Evolutionary conservation across 176 grass and related monocot species (phyloP), one percentile per base, ranked within the genome.

Genomic region (Zea luxurians): DNA sequence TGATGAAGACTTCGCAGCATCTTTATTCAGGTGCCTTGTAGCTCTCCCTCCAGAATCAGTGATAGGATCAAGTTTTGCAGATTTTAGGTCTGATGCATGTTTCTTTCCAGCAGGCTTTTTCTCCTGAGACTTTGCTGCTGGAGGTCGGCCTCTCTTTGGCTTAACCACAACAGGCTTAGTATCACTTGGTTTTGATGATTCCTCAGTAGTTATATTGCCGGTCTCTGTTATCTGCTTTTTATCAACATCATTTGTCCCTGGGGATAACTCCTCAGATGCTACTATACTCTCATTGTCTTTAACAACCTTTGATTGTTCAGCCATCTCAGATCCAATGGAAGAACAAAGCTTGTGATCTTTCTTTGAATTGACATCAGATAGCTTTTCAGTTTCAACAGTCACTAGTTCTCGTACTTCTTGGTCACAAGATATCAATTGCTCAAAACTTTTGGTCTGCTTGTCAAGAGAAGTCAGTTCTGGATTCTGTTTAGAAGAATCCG

Each of bases 21-120:
- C 72, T 81, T 88, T 86, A 53, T 36, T 66, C 44, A 61, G 11
- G 63, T 43, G 53, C 48, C 82, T 84, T 66, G 76, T 80, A 81
- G 72, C 34, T 71, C 76, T 92, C 40, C 84, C 70, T 72, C 77
- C 83, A 60, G 89, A 84, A 83, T 90, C 66, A 80, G 37, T 84
- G 11, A 47, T 35, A 15, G 5, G 54, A 10, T 86, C 85, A 71
- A 80, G 60, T 44, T 89, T 87, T 68, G 85, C 68, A 61, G 68
- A 85, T 59, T 82, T 73, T 70, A 78, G 20, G 61, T 42, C 72
- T 76, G 79, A 86, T 44, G 11, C 44, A 53, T 77, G 62, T 75
- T 36, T 80, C 60, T 73, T 83, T 38, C 34, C 63, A 73, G 13
- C 61, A 84, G 61, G 13, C 70, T 83, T 90, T 71, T 86, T 90